These are phyloP conservation scores for Boeremia lycopersici DNA, from an alignment of 2,329 filamentous ascomycete species.

Conservation along the genomic window DNA sequence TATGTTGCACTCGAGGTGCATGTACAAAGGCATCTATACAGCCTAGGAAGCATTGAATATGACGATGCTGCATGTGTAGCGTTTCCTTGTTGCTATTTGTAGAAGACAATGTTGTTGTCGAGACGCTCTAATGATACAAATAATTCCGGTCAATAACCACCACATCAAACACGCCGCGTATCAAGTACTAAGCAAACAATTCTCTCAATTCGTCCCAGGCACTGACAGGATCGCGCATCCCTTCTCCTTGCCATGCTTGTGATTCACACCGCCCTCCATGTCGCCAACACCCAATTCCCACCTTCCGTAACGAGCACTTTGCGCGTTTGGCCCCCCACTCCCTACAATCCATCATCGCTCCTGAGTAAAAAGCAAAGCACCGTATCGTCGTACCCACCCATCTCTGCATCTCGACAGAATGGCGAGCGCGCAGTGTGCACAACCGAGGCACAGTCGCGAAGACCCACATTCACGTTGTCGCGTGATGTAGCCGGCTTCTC, in stretches of 20 bases:
- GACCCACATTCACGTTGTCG: constrained; percentile 1
- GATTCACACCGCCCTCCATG: no score
- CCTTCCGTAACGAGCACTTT: no score
- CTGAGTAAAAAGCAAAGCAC: no score
- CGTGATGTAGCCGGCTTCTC: not conserved
- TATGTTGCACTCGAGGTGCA: not conserved
- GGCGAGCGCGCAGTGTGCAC: not conserved
- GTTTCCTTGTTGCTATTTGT: constrained; percentile 4
- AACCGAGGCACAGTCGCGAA: not conserved
- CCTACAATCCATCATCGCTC: no score
- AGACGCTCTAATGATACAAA: constrained; percentile 14
- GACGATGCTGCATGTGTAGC: constrained; percentile 7
- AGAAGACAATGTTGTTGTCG: constrained; percentile 1
- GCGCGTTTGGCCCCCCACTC: no score
- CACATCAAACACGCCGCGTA: not conserved
- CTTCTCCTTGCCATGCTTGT: no score
- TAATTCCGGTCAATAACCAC: not conserved
- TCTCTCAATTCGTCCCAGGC: not conserved
- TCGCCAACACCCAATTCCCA: no score
- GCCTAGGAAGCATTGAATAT: not conserved
- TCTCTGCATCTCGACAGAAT: not conserved
- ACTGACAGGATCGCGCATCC: no score
- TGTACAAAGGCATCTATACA: not conserved
- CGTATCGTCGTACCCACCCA: not conserved
- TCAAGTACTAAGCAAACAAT: not conserved